phyloP scores from a whole-genome alignment of 345 rosid genomes.

The Eutrema yunnanense region DNA sequence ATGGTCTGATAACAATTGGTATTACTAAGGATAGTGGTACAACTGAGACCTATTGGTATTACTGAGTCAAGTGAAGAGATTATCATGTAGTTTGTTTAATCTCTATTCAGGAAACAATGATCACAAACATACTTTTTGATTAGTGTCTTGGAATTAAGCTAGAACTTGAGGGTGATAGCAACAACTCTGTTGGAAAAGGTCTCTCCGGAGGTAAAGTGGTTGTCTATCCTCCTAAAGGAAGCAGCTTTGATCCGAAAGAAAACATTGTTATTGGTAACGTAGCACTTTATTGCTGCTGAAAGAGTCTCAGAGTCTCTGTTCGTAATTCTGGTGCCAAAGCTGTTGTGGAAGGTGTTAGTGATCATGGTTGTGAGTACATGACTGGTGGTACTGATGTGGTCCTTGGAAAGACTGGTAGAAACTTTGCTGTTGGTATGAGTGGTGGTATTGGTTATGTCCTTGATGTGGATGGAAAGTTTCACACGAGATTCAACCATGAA shows the following conservation, averaged over 20 bases:
- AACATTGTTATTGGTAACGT: conserved; percentile 96
- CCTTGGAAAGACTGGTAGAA: conserved; percentile 96
- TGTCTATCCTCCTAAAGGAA: conserved; percentile 88
- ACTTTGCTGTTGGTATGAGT: conserved; percentile 99
- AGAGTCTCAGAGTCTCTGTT: conserved; percentile 61
- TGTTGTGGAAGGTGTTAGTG: conserved; percentile 99
- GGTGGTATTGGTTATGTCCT: conserved; percentile 96
- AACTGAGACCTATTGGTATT: too few relatives aligned
- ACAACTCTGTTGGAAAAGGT: conserved; percentile 97
- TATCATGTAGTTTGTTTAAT: too few relatives aligned
- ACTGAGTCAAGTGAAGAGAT: too few relatives aligned
- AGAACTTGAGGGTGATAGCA: conserved; percentile 96
- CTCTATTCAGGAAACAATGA: too few relatives aligned
- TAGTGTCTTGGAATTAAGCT: conserved; percentile 72
- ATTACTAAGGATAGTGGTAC: too few relatives aligned
- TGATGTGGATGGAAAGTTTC: conserved; percentile 76
- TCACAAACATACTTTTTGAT: too few relatives aligned
- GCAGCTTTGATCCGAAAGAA: conserved; percentile 91
- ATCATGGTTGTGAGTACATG: conserved; percentile 99
- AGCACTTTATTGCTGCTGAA: conserved; percentile 99
- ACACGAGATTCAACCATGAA: conserved; percentile 76
- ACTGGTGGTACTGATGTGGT: conserved; percentile 96
- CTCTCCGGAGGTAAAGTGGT: conserved; percentile 94
- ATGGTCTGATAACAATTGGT: too few relatives aligned
- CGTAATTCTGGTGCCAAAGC: conserved; percentile 99